Evolutionary conservation across 108 stramenopile species (phyloP).

Genomic region (Nannochloropsis salina): DNA sequence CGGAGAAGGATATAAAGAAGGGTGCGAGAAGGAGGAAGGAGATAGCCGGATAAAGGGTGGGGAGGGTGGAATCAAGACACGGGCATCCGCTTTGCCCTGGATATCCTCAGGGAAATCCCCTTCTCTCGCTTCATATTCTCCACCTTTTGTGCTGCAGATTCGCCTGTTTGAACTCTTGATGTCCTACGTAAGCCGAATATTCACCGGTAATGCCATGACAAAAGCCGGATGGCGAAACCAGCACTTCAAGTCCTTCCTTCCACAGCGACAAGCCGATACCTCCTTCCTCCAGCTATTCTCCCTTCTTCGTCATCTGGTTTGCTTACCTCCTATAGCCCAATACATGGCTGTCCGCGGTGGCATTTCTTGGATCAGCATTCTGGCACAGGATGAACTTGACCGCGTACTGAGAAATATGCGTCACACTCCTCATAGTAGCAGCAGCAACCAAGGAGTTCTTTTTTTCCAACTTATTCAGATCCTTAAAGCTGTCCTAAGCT

Average conservation of each 20-base stretch:
- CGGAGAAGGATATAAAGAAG: neutral
- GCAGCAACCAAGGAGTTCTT: neutral
- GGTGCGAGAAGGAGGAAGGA: neutral
- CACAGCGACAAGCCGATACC: neutral
- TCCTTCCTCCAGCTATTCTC: neutral
- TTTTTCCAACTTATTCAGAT: neutral
- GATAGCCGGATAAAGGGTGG: neutral
- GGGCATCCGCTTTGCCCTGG: neutral
- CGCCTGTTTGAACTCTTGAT: neutral
- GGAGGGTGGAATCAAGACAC: neutral
- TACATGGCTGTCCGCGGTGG: conserved; percentile 5
- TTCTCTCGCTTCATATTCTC: neutral
- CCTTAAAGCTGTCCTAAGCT: neutral
- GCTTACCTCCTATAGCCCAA: neutral
- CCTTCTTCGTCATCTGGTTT: conserved; percentile 5
- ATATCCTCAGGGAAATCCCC: neutral
- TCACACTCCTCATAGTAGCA: neutral
- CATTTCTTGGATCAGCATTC: neutral
- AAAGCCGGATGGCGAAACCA: neutral
- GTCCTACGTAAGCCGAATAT: neutral
- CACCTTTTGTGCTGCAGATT: neutral
- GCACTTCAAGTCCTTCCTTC: neutral
- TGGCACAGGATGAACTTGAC: neutral
- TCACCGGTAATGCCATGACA: neutral
- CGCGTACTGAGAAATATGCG: neutral